Base-by-base conservation (phyloP, 495 filamentous ascomycete genomes). In the Xylaria telfairii region DNA sequence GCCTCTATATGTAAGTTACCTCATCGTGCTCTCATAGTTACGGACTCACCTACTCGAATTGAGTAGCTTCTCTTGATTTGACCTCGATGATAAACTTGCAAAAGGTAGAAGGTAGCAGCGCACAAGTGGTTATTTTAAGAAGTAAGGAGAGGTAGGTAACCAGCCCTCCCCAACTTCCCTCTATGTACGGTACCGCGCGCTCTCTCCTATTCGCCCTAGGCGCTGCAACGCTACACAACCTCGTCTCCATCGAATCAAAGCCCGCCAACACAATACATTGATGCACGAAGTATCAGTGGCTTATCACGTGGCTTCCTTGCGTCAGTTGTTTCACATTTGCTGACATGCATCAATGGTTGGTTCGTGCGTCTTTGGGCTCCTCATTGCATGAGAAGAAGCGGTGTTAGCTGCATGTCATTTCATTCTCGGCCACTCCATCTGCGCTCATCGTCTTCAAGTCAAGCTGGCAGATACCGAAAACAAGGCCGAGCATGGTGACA, bases 311-410 rank as follows among this genome's bases (percentile, higher is more conserved):
- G 67, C 44, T 54, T 26, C 17, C 32, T 54, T 67, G 65, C 37
- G 64, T 47, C 19, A 54, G 65, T 24, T 63, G 67, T 69, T 69
- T 69, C 67, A 69, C 15, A 62, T 30, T 69, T 63, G 67, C 67
- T 69, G 67, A 63, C 67, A 63, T 63, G 67, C 57, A 69, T 68
- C 17, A 42, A 51, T 63, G 57, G 59, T 69, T 63, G 67, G 67
- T 54, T 69, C 47, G 67, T 54, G 42, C 67, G 30, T 57, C 26
- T 54, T 51, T 32, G 57, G 57, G 53, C 51, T 64, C 60, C 56
- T 39, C 28, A 39, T 17, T 61, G 49, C 54, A 57, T 61, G 19
- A n/a, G 26, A 34, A 68, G 61, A 57, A 61, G 54, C 67, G 67
- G 67, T 68, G 67, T 69, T 69, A 44, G 54, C 67, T 69, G 67